These are phyloP conservation scores for Durusdinium trenchii DNA, from an alignment of 73 alveolate genomes.

Conservation along the genomic window DNA sequence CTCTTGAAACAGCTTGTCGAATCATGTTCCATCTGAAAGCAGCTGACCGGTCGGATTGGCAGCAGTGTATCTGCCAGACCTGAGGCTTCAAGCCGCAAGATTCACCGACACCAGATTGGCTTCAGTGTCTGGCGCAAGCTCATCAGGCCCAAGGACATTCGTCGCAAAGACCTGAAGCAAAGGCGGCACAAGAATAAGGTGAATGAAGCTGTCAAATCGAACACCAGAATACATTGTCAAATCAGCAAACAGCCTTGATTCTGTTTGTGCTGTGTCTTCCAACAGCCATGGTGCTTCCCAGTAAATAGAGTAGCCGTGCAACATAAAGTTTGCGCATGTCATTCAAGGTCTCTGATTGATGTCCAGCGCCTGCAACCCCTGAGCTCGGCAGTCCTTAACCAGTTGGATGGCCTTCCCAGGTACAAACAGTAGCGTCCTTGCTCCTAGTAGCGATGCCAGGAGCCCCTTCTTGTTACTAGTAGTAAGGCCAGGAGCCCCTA, in stretches of 20 bases:
- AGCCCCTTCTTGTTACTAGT: no score
- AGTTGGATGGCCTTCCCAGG: constrained; percentile 42
- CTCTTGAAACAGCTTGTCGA: background rate
- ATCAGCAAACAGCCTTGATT: background rate
- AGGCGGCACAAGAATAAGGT: background rate
- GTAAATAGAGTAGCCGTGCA: no score
- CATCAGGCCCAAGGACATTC: constrained; percentile 82
- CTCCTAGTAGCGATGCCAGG: no score
- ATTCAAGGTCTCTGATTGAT: no score
- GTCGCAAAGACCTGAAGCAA: constrained; percentile 69
- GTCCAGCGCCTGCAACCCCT: constrained; percentile 61
- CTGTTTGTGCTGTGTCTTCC: background rate
- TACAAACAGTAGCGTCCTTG: background rate
- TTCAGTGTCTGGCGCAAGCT: constrained; percentile 33
- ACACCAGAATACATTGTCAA: background rate
- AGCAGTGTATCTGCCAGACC: constrained; percentile 92
- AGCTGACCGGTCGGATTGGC: constrained; percentile 78
- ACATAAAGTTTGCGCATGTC: no score
- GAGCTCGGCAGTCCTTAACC: constrained; percentile 70
- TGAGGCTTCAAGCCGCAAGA: background rate
- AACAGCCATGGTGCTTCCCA: no score
- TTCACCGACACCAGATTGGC: background rate
- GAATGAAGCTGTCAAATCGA: background rate
- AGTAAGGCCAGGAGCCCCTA: no score
- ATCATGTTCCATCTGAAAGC: background rate